A percentile compares a stretch with the other conserved stretches of the same genome.
phyloP scores from a whole-genome alignment of 345 rosid species.

The Eucalyptus brandiana region DNA sequence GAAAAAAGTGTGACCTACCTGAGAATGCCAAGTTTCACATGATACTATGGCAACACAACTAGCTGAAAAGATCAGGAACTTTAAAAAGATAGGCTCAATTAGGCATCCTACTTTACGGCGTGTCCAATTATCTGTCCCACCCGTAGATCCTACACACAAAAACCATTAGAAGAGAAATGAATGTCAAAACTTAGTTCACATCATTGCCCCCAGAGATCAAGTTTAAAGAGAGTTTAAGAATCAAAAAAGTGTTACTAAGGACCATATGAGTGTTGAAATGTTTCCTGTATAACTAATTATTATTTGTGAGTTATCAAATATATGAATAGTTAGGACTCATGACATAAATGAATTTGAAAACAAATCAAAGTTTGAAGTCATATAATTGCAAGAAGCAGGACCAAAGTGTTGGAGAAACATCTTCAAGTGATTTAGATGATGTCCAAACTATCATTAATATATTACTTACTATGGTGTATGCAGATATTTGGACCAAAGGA shows the following conservation, averaged over 20 bases:
- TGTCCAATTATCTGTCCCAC: too few relatives aligned
- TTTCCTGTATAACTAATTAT: too few relatives aligned
- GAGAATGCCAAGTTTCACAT: neutral
- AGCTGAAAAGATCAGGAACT: neutral
- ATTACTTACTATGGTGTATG: too few relatives aligned
- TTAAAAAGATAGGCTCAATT: neutral
- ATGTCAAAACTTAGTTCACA: neutral
- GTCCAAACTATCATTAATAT: too few relatives aligned
- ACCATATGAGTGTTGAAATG: neutral
- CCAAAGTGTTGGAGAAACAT: neutral
- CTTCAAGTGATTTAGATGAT: too few relatives aligned
- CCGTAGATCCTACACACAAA: too few relatives aligned
- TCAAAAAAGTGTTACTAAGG: neutral
- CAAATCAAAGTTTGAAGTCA: too few relatives aligned
- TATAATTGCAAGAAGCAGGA: neutral
- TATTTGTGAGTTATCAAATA: neutral
- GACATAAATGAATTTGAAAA: neutral
- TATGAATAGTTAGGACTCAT: neutral
- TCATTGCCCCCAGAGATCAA: neutral
- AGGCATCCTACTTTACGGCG: too few relatives aligned
- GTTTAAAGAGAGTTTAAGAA: neutral
- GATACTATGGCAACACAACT: neutral
- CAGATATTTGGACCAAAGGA: too few relatives aligned
- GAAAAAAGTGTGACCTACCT: neutral
- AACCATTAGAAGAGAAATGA: neutral